Evolutionary conservation across 2,329 filamentous ascomycete species (phyloP).

Genomic region (Phyllosticta citrichinensis): DNA sequence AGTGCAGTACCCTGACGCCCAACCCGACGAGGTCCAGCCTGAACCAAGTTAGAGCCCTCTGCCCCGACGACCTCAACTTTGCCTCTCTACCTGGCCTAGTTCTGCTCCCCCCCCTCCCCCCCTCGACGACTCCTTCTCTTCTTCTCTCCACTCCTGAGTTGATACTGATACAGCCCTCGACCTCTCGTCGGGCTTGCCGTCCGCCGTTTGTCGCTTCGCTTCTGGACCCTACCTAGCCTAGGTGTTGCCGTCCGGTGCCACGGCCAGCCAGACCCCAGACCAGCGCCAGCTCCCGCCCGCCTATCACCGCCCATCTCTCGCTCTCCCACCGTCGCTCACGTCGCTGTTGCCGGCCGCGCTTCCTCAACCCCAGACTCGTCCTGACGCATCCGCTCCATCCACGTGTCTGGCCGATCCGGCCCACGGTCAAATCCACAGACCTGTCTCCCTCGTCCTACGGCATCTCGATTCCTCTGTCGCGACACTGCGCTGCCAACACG

Average conservation of each 20-base stretch:
- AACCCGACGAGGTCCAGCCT: background rate
- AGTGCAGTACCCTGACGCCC: background rate
- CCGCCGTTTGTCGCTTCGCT: background rate
- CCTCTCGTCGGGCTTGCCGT: background rate
- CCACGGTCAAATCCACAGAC: background rate
- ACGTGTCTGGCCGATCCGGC: conserved; percentile 10
- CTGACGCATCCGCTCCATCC: conserved; percentile 12
- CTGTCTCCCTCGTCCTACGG: background rate
- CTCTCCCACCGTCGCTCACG: background rate
- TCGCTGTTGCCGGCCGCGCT: conserved; percentile 7
- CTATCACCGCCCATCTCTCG: background rate
- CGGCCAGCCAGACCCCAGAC: background rate
- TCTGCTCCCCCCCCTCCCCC: background rate
- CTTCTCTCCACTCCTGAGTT: no score
- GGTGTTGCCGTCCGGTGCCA: background rate
- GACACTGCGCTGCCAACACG: background rate
- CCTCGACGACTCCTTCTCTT: background rate
- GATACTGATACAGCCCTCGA: no score
- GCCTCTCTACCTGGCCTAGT: background rate
- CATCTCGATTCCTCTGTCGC: background rate
- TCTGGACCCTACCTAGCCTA: background rate
- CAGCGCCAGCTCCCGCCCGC: background rate
- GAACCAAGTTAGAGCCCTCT: no score
- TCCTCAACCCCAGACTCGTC: conserved; percentile 7
- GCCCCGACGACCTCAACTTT: background rate